Conservation (phyloP, 768 basidiomycete genomes). For the Leccinum longicurvipes region DNA sequence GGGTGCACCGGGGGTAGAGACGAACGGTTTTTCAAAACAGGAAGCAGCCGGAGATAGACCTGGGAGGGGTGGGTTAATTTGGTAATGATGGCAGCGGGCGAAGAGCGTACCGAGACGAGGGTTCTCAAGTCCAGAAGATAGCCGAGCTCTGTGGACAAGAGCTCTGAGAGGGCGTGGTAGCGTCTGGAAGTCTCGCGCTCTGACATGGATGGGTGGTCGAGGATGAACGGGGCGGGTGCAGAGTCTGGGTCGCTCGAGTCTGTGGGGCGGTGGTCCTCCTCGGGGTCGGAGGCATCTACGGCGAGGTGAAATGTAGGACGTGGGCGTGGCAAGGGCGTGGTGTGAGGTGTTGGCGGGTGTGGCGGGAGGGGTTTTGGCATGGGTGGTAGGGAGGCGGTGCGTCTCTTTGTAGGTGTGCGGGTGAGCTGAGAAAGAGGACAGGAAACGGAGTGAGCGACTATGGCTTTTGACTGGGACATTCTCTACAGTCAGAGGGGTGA, state of each 20-base stretch:
- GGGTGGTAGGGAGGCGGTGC: constrained; percentile 42
- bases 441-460: background rate
- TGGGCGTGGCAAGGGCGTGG: background rate
- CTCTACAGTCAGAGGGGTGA: no score
- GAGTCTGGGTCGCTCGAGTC: constrained; percentile 5
- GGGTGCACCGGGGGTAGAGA: no score
- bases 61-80: constrained; percentile 26
- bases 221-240: background rate
- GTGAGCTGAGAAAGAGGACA: background rate
- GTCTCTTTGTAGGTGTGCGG: constrained; percentile 8
- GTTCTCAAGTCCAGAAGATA: constrained; percentile 78
- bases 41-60: constrained; percentile 64
- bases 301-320: constrained; percentile 17
- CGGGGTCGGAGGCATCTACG: constrained; percentile 17
- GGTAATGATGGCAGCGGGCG: constrained; percentile 1
- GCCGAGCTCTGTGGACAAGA: constrained; percentile 79
- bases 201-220: background rate
- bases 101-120: constrained; percentile 65
- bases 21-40: constrained; percentile 39
- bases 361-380: constrained; percentile 25
- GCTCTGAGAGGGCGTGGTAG: constrained; percentile 79
- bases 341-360: background rate
- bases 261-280: constrained; percentile 7
- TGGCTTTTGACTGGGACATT: constrained; percentile 4
- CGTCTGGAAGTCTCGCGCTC: constrained; percentile 42